Evolutionary conservation across 768 basidiomycete species (phyloP).

Genomic region (Peribolospora kevripleyi): DNA sequence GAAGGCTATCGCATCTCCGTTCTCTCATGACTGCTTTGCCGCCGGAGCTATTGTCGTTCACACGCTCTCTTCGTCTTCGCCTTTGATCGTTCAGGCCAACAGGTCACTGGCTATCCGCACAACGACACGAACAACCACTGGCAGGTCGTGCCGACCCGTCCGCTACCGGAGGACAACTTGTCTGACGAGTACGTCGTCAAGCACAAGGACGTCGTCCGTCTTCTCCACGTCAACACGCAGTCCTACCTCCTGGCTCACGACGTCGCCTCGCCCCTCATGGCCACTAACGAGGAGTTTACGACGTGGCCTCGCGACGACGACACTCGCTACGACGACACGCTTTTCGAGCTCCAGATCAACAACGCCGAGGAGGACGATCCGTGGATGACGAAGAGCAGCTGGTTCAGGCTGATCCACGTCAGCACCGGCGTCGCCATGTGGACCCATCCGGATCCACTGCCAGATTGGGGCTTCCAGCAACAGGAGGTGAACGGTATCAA

Average conservation of each 20-base stretch:
- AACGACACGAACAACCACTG: conserved; percentile 87
- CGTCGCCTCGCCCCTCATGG: conserved; percentile 86
- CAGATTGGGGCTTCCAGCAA: conserved; percentile 92
- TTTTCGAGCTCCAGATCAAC: conserved; percentile 51
- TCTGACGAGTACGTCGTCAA: conserved; percentile 53
- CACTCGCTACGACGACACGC: conserved; percentile 58
- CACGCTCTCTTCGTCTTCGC: background rate
- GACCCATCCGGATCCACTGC: conserved; percentile 63
- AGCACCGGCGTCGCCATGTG: conserved; percentile 80
- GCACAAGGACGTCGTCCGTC: conserved; percentile 65
- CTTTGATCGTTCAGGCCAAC: conserved; percentile 37
- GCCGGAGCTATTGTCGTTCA: background rate
- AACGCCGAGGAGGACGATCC: conserved; percentile 54
- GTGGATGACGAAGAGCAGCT: conserved; percentile 80
- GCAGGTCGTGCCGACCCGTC: conserved; percentile 85
- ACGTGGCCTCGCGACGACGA: conserved; percentile 33
- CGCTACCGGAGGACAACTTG: conserved; percentile 76
- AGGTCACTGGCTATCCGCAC: conserved; percentile 85
- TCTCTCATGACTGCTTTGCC: background rate
- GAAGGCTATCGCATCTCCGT: background rate
- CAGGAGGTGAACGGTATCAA: conserved; percentile 98
- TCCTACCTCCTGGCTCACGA: conserved; percentile 76
- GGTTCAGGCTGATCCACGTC: conserved; percentile 73
- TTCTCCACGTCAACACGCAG: conserved; percentile 67
- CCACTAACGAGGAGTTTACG: conserved; percentile 96